A percentile compares a stretch with the other conserved stretches of the same genome.
Evolutionary conservation across 1,139 yeast genomes (phyloP).

Genomic region (Pichia sp.): DNA sequence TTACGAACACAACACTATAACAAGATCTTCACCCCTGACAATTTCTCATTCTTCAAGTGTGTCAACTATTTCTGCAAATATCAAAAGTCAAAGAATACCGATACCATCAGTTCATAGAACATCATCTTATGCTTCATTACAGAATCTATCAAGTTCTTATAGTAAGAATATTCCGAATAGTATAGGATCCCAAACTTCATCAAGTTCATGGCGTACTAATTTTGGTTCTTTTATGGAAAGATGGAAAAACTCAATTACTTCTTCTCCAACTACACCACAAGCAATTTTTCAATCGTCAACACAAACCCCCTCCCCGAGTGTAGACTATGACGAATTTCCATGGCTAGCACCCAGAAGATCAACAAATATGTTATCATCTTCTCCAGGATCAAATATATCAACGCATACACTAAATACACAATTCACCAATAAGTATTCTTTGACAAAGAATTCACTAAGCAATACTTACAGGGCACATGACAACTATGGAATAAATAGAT

Average conservation of each 20-base stretch:
- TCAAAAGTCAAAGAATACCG: constrained; percentile 18
- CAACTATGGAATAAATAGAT: constrained; percentile 4
- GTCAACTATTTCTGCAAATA: constrained; percentile 15
- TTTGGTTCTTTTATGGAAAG: constrained; percentile 27
- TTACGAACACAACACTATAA: background rate
- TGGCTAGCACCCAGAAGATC: constrained; percentile 25
- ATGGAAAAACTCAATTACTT: constrained; percentile 18
- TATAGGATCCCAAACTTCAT: constrained; percentile 13
- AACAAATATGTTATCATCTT: constrained; percentile 3
- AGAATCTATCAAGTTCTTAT: constrained; percentile 28
- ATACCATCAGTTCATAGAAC: constrained; percentile 22
- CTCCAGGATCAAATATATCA: constrained; percentile 8
- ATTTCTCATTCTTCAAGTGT: constrained; percentile 21
- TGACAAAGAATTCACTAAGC: constrained; percentile 2
- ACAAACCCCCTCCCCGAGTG: constrained; percentile 39
- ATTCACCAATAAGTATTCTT: constrained; percentile 1
- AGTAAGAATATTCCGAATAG: constrained; percentile 16
- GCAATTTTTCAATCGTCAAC: constrained; percentile 2
- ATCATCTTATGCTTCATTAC: constrained; percentile 30
- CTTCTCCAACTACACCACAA: constrained; percentile 13
- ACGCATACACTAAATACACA: background rate
- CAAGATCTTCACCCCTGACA: constrained; percentile 1
- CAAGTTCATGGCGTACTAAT: constrained; percentile 28
- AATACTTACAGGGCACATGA: constrained; percentile 4
- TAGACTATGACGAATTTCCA: constrained; percentile 40